Evolutionary conservation across 2,329 filamentous ascomycete species (phyloP).

Genomic region (Penicillium sp.): DNA sequence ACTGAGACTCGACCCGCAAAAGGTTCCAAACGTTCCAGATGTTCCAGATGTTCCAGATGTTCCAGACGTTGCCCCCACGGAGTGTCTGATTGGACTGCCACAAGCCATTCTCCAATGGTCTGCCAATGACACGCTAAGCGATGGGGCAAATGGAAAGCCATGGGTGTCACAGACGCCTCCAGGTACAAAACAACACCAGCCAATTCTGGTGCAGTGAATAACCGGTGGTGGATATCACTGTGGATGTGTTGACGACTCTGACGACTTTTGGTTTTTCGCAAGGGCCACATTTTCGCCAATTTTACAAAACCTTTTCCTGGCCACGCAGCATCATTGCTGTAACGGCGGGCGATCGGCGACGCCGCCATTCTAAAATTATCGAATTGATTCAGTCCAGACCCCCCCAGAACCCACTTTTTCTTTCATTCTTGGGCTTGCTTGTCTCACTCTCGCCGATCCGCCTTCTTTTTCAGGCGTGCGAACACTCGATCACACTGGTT

Average conservation of each 20-base stretch:
- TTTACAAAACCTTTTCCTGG: neutral
- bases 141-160: conserved; percentile 12
- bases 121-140: conserved; percentile 18
- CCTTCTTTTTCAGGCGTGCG: conserved; percentile 9
- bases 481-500: conserved; percentile 9
- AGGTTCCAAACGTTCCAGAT: conserved; percentile 3
- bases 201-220: neutral
- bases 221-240: neutral
- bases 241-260: conserved; percentile 7
- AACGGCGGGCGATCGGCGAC: conserved; percentile 17
- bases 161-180: conserved; percentile 15
- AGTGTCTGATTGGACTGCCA: conserved; percentile 15
- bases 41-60: conserved; percentile 14
- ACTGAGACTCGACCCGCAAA: neutral
- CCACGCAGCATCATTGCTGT: neutral
- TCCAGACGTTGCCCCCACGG: conserved; percentile 13
- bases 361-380: conserved; percentile 27
- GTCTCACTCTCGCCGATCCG: conserved; percentile 22
- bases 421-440: conserved; percentile 19
- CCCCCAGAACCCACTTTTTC: conserved; percentile 22
- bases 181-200: conserved; percentile 1
- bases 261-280: neutral
- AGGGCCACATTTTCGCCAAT: conserved; percentile 7
- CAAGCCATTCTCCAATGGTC: neutral
- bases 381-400: conserved; percentile 8